Evolutionary conservation across 2,329 filamentous ascomycete species (phyloP), one percentile per base, ranked within the genome.

Genomic region (Dichotomopilus funicola): DNA sequence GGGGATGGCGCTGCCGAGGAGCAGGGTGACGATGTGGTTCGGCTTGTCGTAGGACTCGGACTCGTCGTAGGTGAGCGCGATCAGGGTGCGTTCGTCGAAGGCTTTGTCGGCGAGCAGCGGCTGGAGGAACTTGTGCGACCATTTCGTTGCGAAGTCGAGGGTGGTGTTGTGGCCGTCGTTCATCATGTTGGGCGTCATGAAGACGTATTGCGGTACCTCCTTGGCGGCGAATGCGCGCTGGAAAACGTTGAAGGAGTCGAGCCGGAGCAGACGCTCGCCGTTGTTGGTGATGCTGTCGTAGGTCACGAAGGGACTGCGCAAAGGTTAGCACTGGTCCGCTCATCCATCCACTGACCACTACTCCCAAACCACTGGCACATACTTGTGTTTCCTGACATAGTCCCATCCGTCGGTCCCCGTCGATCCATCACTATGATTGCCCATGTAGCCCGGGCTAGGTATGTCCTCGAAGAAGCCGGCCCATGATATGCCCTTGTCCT

Each of bases 201-300:
- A 82, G 41, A 79, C 76, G 71, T 83, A 87, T 67, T 88, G 85
- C 2, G 85, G 85, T 9, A 88, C 74, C 7, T 71, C 69, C 58
- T 81, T 71, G 44, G 73, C 73, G 33, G 73, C 70, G 31, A 87
- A 69, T 60, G 87, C 84, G 6, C 73, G 69, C 41, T 81, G 71
- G 69, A 89, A 88, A 54, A 78, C 72, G 31, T 76, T 76, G 62
- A 88, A 78, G 59, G 83, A 85, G 67, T 85, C 83, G 62, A 86
- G 76, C 58, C 80, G 77, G 38, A 76, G 73, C 1, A 86, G 72
- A 19, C 86, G 78, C 49, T 61, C 62, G 3, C 72, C 72, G 34
- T 72, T 64, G 42, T 62, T 64, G 54, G 67, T 70, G 54, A 75
- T 63, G 58, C 71, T 74, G 62, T 75, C 72, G 51, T 68, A 75